phyloP scores from a whole-genome alignment of 345 rosid genomes.

The Conringia planisiliqua region DNA sequence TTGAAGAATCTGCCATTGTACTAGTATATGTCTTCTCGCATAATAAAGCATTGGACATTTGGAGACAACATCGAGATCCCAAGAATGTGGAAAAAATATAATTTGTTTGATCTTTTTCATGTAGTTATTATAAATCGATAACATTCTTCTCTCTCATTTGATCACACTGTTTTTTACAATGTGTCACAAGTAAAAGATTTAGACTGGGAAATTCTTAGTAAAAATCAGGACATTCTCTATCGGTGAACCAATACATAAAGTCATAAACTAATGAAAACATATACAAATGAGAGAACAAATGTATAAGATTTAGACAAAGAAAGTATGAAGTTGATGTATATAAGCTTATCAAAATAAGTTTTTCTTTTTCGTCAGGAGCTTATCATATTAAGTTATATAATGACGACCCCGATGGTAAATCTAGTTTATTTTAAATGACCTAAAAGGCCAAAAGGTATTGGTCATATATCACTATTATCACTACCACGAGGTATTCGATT shows the following conservation, averaged over 20 bases:
- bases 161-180: neutral
- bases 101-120: neutral
- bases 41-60: conserved; percentile 13
- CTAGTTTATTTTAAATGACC: neutral
- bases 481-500: neutral
- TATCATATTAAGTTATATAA: neutral
- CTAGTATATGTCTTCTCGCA: neutral
- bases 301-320: neutral
- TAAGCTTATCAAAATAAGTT: neutral
- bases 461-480: neutral
- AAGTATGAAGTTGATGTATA: neutral
- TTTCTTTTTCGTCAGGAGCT: neutral
- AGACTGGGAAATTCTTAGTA: neutral
- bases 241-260: neutral
- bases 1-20: conserved; percentile 15
- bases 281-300: neutral
- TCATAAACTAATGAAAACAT: conserved; percentile 1
- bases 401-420: neutral
- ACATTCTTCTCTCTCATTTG: neutral
- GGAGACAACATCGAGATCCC: conserved; percentile 24
- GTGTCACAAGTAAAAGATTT: neutral
- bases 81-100: conserved; percentile 18
- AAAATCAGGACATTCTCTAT: neutral
- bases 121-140: neutral
- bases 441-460: neutral